Base-by-base conservation (phyloP, 1,284 basidiomycete genomes). In the Microbotryum intermedium region DNA sequence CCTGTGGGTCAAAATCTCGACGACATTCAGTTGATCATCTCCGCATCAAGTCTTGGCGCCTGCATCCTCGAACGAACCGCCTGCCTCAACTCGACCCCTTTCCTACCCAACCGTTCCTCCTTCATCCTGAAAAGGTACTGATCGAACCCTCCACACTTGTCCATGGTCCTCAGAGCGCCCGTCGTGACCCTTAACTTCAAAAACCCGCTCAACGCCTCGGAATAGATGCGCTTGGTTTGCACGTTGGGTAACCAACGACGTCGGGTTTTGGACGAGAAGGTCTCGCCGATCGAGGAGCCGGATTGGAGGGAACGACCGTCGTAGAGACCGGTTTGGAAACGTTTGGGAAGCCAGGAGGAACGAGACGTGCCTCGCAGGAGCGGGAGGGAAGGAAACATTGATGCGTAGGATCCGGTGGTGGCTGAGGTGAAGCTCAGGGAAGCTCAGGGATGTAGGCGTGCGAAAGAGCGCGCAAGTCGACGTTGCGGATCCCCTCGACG, bases 171-270 rank as follows among this genome's bases (percentile, higher is more conserved):
- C 72, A 91, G 71, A 6, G 87, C 87, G 34, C 84, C 77, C 26
- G 86, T 82, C 0, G 87, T 86, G 53, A 90, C 75, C 70, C 87
- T 87, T 26, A 90, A 75, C 58, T 78, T 78, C 6, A 91, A 67
- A 11, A 61, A 77, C 55, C 79, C 73, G 30, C 79, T 81, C 47
- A 90, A 74, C 2, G 82, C 74, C 20, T 86, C 84, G 9, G 86
- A 88, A 65, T 77, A 80, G 50, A 90, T 69, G 3, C 82, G 81
- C 73, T 89, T 88, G 60, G 77, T 77, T 67, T 90, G 87, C 21
- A 89, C 79, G 75, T 95, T 95, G 26, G 91, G 88, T 28, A 88
- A 77, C 91, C 91, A 95, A 49, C 83, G 82, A 49, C 91, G 79
- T 53, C 88, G 84, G n/a, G 92, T 93, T 77, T 93, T 93, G 74